Evolutionary conservation across 208 protist genomes (phyloP).

Genomic region (Leishmania arabica): DNA sequence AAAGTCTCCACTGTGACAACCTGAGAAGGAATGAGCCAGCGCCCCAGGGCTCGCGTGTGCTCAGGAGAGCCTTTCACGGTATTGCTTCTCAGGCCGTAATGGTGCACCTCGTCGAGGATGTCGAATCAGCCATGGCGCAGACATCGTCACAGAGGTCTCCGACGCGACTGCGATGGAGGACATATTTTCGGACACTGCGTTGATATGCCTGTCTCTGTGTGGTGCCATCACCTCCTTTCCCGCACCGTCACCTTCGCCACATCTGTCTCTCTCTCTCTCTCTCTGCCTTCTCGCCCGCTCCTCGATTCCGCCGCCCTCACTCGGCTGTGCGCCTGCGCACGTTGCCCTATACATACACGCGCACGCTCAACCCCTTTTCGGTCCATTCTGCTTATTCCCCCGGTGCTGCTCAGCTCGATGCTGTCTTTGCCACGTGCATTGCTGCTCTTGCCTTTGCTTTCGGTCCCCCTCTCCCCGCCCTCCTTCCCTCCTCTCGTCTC

Average conservation of each 20-base stretch:
- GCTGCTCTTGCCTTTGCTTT: background rate
- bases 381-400: background rate
- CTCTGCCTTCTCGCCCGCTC: background rate
- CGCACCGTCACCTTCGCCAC: background rate
- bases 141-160: background rate
- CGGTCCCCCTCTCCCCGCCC: background rate
- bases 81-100: background rate
- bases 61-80: background rate
- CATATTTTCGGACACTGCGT: background rate
- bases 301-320: background rate
- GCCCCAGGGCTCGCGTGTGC: background rate
- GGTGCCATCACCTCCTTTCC: background rate
- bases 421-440: background rate
- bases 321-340: background rate
- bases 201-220: background rate
- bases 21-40: background rate
- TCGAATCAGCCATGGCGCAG: background rate
- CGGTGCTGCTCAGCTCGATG: background rate
- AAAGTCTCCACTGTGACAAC: background rate
- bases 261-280: background rate
- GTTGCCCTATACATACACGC: background rate
- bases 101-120: background rate
- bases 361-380: background rate
- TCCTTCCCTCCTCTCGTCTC: background rate
- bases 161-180: background rate